Conservation (phyloP, 441 rosid genomes). For the Populus hybrid region DNA sequence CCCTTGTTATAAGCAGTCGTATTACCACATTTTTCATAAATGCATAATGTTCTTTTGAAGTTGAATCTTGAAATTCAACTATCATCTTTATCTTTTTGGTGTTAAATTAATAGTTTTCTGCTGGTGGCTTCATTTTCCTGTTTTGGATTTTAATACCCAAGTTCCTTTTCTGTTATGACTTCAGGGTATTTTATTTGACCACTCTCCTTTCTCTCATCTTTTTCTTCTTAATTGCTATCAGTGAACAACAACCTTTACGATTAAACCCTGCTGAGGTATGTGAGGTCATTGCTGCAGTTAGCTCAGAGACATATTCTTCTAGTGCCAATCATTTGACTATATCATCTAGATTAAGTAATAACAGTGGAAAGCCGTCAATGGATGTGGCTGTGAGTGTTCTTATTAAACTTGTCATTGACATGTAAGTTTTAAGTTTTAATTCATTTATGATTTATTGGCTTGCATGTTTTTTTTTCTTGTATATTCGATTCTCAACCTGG, state of each 20-base stretch:
- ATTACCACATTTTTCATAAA: not conserved
- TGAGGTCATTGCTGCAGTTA: slow-evolving; percentile 96
- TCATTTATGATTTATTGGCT: not conserved
- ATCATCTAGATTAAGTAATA: slow-evolving; percentile 78
- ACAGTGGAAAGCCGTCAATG: slow-evolving; percentile 84
- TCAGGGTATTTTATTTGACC: slow-evolving; percentile 14
- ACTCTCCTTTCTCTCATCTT: slow-evolving; percentile 21
- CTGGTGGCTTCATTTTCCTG: not conserved
- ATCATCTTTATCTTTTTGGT: not conserved
- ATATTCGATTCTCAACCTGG: slow-evolving; percentile 5
- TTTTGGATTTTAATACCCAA: not conserved
- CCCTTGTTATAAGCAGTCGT: not conserved
- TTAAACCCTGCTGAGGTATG: slow-evolving; percentile 85
- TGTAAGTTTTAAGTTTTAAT: slow-evolving; percentile 49
- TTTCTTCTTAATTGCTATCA: slow-evolving; percentile 39
- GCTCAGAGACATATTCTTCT: slow-evolving; percentile 73
- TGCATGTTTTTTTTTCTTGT: not conserved
- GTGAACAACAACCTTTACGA: slow-evolving; percentile 96
- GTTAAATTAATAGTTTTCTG: slow-evolving; percentile 1
- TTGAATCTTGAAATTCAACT: not conserved
- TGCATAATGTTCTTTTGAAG: slow-evolving; percentile 2
- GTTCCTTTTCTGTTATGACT: not conserved
- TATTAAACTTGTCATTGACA: slow-evolving; percentile 95
- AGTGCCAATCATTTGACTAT: slow-evolving; percentile 63
- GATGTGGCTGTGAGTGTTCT: slow-evolving; percentile 99